Evolutionary conservation across 2,329 filamentous ascomycete genomes (phyloP), one percentile per base, ranked within the genome.

Genomic region (Ophiostoma sp.): DNA sequence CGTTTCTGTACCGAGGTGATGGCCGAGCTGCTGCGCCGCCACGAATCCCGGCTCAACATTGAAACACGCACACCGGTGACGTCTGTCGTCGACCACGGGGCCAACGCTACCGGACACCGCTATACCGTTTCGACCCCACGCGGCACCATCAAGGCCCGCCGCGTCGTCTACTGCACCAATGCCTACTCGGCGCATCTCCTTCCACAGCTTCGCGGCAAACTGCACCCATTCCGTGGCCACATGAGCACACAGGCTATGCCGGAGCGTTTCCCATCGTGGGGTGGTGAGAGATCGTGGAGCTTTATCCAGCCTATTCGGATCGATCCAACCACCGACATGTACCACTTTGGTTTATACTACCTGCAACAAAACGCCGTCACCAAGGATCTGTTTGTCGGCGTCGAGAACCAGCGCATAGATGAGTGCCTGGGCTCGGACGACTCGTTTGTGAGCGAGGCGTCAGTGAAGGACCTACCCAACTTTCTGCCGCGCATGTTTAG

Each of bases 91-190:
- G n/a, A 67, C 41, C 36, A 68, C 7, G 54, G 62, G 73, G 52
- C 52, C 48, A 10, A 72, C 3, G 68, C 69, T 0, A 73, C 75
- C 20, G 76, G 77, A 1, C 78, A 78, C 54, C 71, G 72, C 2
- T 33, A 82, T 1, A 71, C 72, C 3, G 4, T 71, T 3, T 13
- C 4, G 5, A 83, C 81, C 0, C 33, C 77, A 0, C 77, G 80
- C 36, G 81, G 81, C 2, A 66, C 71, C 0, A 74, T 83, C 48
- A 73, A 74, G 35, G 78, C 78, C 2, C 72, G 65, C 1, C 77
- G 79, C 4, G 75, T 83, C 4, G 74, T 81, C 4, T 78, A 83
- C 72, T 80, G 79, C 72, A 83, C 81, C 2, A 83, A 83, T 68
- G 81, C 75, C 0, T 78, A 80, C 69, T 76, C 77, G 2, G 79